These are phyloP conservation scores for Pisolithus microcarpus DNA, from an alignment of 768 basidiomycete genomes.

Conservation along the genomic window DNA sequence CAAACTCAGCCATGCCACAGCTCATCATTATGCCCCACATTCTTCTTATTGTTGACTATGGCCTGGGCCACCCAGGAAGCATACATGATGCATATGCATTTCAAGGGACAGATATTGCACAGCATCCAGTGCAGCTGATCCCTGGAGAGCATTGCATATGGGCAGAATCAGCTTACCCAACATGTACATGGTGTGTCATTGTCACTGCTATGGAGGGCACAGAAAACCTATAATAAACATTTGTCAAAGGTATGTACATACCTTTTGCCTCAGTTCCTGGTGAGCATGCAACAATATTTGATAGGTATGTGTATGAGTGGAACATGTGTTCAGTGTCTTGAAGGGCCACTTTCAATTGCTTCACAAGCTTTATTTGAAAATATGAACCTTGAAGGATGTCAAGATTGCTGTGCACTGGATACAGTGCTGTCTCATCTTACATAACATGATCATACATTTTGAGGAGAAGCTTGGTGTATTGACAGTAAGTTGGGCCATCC, in stretches of 20 bases:
- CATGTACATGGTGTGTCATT: background rate
- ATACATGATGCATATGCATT: conserved; percentile 6
- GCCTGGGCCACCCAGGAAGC: conserved; percentile 4
- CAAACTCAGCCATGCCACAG: background rate
- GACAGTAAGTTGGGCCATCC: background rate
- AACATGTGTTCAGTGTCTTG: conserved; percentile 1
- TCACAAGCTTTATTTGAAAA: background rate
- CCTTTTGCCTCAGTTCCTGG: background rate
- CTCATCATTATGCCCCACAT: conserved; percentile 4
- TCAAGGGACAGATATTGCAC: background rate
- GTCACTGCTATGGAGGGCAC: background rate
- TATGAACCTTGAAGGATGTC: background rate
- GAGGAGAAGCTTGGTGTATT: background rate
- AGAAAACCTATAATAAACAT: background rate
- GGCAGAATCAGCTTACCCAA: background rate
- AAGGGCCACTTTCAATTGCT: conserved; percentile 1
- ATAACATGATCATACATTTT: conserved; percentile 1
- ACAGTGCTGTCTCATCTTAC: conserved; percentile 2
- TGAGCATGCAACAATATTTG: background rate
- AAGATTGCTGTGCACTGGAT: conserved; percentile 1
- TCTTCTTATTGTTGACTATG: conserved; percentile 4
- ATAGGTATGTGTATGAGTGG: conserved; percentile 1
- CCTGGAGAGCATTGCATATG: background rate
- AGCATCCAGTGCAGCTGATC: background rate
- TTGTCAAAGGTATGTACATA: background rate